Conservation (phyloP, 495 filamentous ascomycete genomes). For the Lasiosphaeria ovina region DNA sequence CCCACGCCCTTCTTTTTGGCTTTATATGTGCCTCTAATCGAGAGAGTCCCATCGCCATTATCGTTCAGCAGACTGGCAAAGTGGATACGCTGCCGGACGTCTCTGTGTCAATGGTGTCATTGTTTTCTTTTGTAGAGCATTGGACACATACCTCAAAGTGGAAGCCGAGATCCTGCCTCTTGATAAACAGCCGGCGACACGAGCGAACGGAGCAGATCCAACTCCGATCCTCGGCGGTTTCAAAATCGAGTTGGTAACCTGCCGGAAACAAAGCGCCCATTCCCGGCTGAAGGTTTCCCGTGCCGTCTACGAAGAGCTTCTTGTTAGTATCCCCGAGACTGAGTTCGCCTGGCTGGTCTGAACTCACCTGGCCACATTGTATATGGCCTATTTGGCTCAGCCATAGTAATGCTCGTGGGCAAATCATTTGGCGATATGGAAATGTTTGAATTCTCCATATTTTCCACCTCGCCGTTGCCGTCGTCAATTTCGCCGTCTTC, state of each 20-base stretch:
- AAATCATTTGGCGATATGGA: not conserved
- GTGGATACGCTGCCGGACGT: slow-evolving; percentile 21
- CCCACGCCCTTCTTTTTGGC: not conserved
- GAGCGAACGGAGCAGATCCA: slow-evolving; percentile 30
- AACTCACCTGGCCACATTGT: slow-evolving; percentile 29
- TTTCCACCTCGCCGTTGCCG: too few species aligned
- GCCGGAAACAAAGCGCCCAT: slow-evolving; percentile 24
- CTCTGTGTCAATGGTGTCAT: not conserved
- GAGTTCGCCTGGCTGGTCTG: not conserved
- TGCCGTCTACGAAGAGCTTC: slow-evolving; percentile 2
- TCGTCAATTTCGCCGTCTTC: too few species aligned
- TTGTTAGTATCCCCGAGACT: not conserved
- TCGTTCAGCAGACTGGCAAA: slow-evolving; percentile 31
- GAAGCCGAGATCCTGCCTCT: slow-evolving; percentile 16
- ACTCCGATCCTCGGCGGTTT: slow-evolving; percentile 9
- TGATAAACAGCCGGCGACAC: slow-evolving; percentile 18
- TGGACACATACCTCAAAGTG: slow-evolving; percentile 25
- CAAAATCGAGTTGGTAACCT: slow-evolving; percentile 22
- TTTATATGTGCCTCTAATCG: slow-evolving; percentile 19
- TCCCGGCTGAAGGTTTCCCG: slow-evolving; percentile 8
- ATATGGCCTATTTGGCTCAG: slow-evolving; percentile 29
- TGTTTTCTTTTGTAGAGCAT: not conserved
- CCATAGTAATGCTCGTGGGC: slow-evolving; percentile 17
- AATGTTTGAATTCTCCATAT: too few species aligned
- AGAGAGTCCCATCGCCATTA: slow-evolving; percentile 39